Conservation (phyloP, 805 yeast species). For the Starmerella potacharoeniae region DNA sequence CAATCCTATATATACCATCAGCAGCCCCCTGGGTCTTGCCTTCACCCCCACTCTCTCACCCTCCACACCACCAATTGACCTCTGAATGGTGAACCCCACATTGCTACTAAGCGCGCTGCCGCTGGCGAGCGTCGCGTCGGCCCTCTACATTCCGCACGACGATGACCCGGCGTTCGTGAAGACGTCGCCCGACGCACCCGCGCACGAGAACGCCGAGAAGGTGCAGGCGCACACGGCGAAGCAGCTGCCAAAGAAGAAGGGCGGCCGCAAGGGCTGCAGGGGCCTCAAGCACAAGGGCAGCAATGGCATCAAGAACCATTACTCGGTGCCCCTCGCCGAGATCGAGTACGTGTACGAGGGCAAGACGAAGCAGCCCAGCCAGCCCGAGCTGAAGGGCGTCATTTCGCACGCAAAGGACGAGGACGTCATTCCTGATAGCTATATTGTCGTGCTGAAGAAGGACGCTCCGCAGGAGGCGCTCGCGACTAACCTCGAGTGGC, state of each 20-base stretch:
- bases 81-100: slow-evolving; percentile 22
- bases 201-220: not conserved
- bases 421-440: slow-evolving; percentile 31
- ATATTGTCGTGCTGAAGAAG: slow-evolving; percentile 76
- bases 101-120: slow-evolving; percentile 20
- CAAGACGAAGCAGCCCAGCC: not conserved
- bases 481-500: slow-evolving; percentile 57
- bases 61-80: slow-evolving; percentile 2
- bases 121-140: slow-evolving; percentile 17
- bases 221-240: slow-evolving; percentile 3
- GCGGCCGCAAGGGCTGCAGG: slow-evolving; percentile 1
- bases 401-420: slow-evolving; percentile 9
- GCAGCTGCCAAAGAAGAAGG: slow-evolving; percentile 5
- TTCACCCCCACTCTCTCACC: not conserved
- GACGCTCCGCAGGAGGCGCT: slow-evolving; percentile 43
- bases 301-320: too few species aligned
- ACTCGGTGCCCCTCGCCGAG: too few species aligned
- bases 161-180: slow-evolving; percentile 10
- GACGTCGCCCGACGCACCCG: not conserved
- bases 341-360: too few species aligned
- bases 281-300: not conserved
- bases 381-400: slow-evolving; percentile 4
- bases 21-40: not conserved
- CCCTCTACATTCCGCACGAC: slow-evolving; percentile 23
- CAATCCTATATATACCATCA: not conserved